Percentiles rank a stretch among this genome's conserved stretches.
Evolutionary conservation across 2,329 filamentous ascomycete species (phyloP).

Genomic region (Dactylellina drechsleri): DNA sequence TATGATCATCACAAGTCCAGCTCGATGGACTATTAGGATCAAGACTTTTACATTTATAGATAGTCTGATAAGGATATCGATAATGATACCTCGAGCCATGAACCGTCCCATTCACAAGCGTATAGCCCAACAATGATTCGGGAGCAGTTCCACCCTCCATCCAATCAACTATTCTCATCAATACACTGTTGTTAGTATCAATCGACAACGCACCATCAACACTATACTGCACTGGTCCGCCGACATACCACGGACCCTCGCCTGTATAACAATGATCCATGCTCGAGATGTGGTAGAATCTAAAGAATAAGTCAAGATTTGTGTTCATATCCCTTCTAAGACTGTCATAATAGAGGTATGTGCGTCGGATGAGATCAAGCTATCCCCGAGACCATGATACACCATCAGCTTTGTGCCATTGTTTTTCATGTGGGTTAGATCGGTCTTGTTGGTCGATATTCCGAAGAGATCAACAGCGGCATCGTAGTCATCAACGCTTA

Average conservation of each 20-base stretch:
- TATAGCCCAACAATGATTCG: constrained; percentile 57
- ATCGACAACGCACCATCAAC: neutral
- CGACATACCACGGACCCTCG: constrained; percentile 53
- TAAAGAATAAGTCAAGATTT: constrained; percentile 59
- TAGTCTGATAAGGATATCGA: neutral
- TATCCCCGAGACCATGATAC: constrained; percentile 63
- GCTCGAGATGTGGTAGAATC: constrained; percentile 60
- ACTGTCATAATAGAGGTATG: constrained; percentile 34
- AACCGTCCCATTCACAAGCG: neutral
- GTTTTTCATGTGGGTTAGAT: constrained; percentile 62
- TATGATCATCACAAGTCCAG: neutral
- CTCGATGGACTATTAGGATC: neutral
- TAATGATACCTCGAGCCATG: neutral
- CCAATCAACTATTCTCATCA: constrained; percentile 66
- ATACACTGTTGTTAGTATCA: constrained; percentile 28
- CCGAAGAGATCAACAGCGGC: constrained; percentile 60
- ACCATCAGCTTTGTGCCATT: constrained; percentile 64
- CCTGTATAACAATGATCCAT: constrained; percentile 60
- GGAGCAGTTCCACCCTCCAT: constrained; percentile 63
- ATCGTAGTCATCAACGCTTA: constrained; percentile 60
- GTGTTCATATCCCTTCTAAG: constrained; percentile 19
- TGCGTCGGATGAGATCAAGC: constrained; percentile 21
- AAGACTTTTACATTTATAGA: neutral
- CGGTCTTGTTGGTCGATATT: constrained; percentile 61
- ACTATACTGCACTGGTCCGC: constrained; percentile 6